A percentile compares a stretch with the other conserved stretches of the same genome.
Conservation (phyloP, 441 rosid genomes). For the Populus hybrid region DNA sequence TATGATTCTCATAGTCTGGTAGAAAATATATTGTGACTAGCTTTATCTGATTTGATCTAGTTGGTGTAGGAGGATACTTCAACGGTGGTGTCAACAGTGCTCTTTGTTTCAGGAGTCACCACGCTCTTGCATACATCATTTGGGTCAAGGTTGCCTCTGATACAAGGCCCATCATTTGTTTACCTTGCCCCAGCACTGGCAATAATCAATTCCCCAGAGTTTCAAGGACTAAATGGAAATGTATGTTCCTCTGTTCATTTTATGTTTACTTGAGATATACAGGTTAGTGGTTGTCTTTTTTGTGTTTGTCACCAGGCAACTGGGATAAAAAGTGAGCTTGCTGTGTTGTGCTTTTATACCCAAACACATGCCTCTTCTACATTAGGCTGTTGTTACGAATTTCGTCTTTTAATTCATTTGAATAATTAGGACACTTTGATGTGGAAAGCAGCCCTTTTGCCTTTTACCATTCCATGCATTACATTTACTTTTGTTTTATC, state of each 20-base stretch:
- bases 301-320: not conserved
- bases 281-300: not conserved
- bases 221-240: conserved; percentile 80
- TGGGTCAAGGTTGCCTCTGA: conserved; percentile 92
- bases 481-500: no score
- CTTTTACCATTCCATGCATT: not conserved
- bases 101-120: conserved; percentile 84
- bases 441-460: not conserved
- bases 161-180: conserved; percentile 95
- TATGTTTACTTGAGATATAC: not conserved
- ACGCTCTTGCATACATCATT: conserved; percentile 82
- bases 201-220: conserved; percentile 84
- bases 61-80: conserved; percentile 83
- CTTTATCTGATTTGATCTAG: conserved; percentile 40
- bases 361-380: not conserved
- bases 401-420: not conserved
- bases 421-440: not conserved
- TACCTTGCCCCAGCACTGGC: conserved; percentile 89
- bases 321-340: not conserved
- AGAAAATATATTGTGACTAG: not conserved
- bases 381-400: not conserved
- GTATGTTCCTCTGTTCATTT: conserved; percentile 40
- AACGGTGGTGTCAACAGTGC: conserved; percentile 77
- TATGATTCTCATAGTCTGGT: conserved; percentile 6
- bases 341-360: not conserved